These are phyloP conservation scores for Penicillium polonicum DNA, from an alignment of 2,329 filamentous ascomycete species.

Conservation along the genomic window DNA sequence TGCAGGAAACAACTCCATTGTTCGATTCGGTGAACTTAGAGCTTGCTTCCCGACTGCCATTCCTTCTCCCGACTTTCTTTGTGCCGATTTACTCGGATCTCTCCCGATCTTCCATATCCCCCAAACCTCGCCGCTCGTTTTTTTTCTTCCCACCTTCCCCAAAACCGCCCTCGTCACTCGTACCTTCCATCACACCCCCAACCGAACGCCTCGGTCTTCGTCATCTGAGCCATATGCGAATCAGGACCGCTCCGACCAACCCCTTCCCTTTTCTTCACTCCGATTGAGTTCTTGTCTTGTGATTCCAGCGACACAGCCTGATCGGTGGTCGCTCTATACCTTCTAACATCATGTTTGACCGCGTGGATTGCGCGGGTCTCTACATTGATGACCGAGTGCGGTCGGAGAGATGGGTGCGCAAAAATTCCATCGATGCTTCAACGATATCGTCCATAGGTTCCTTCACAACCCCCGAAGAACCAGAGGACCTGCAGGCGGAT, in stretches of 20 bases:
- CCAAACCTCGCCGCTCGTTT: slow-evolving; percentile 4
- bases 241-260: slow-evolving; percentile 16
- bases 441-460: slow-evolving; percentile 28
- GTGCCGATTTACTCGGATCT: slow-evolving; percentile 8
- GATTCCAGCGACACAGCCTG: slow-evolving; percentile 19
- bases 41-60: slow-evolving; percentile 19
- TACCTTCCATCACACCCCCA: slow-evolving; percentile 15
- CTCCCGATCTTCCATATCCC: background rate
- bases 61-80: slow-evolving; percentile 15
- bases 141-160: background rate
- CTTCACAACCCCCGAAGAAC: slow-evolving; percentile 39
- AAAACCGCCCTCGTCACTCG: slow-evolving; percentile 9
- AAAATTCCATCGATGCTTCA: slow-evolving; percentile 30
- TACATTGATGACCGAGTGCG: slow-evolving; percentile 49
- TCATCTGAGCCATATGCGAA: slow-evolving; percentile 30
- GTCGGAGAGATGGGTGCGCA: slow-evolving; percentile 46
- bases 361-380: slow-evolving; percentile 45
- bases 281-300: slow-evolving; percentile 13
- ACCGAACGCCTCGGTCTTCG: slow-evolving; percentile 3
- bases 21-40: slow-evolving; percentile 21
- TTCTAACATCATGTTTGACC: slow-evolving; percentile 42
- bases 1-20: slow-evolving; percentile 37
- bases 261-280: slow-evolving; percentile 14
- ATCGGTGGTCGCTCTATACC: slow-evolving; percentile 12
- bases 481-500: slow-evolving; percentile 48